Evolutionary conservation across 2,329 filamentous ascomycete genomes (phyloP).

Genomic region (Neophaeococcomyces aloes): DNA sequence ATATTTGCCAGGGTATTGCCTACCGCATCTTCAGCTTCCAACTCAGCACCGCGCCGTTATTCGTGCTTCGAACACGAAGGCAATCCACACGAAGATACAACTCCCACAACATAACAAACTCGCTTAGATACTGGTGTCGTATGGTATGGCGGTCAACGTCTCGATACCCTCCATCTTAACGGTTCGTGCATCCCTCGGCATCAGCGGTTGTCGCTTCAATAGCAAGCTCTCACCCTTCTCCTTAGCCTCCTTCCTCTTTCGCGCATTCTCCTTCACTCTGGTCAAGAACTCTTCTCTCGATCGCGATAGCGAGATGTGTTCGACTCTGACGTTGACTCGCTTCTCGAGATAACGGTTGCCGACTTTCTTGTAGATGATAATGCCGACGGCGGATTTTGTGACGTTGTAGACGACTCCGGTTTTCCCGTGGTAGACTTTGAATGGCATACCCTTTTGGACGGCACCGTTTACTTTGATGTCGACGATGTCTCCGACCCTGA

Average conservation of each 20-base stretch:
- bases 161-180: conserved; percentile 67
- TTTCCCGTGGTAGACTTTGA: conserved; percentile 99
- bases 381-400: conserved; percentile 91
- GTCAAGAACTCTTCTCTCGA: conserved; percentile 94
- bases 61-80: not conserved
- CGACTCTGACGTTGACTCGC: conserved; percentile 97
- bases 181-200: conserved; percentile 69
- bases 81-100: not conserved
- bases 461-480: conserved; percentile 98
- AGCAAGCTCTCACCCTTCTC: conserved; percentile 73
- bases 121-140: conserved; percentile 95
- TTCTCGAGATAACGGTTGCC: conserved; percentile 99
- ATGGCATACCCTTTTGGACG: conserved; percentile 97
- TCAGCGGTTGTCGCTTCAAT: conserved; percentile 80
- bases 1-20: too few species aligned
- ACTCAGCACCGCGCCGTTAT: not conserved
- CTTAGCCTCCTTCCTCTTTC: conserved; percentile 87
- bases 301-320: conserved; percentile 91
- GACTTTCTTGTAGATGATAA: conserved; percentile 99
- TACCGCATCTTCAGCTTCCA: too few species aligned
- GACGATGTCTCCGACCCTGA: conserved; percentile 91
- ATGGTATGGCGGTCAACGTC: conserved; percentile 82
- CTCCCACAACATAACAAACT: not conserved
- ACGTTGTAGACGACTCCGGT: conserved; percentile 98
- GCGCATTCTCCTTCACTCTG: conserved; percentile 93